Conservation (phyloP, 345 rosid genomes). For the Ceriops decandra region DNA sequence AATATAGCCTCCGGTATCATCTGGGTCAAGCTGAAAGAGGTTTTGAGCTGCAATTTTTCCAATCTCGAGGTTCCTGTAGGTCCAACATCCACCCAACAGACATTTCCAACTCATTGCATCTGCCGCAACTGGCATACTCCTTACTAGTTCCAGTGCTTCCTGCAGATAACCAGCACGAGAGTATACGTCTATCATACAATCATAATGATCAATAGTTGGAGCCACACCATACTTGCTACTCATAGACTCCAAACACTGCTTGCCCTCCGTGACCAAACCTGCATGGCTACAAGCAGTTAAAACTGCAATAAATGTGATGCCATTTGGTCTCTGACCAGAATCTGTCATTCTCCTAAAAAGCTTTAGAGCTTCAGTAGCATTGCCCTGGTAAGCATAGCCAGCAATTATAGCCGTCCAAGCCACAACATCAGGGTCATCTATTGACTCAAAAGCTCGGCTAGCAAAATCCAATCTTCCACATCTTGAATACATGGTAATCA, state of each 20-base stretch:
- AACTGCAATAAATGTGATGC: constrained; percentile 59
- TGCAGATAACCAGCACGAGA: constrained; percentile 59
- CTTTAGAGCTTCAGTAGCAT: constrained; percentile 55
- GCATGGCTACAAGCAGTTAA: constrained; percentile 79
- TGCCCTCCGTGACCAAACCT: constrained; percentile 52
- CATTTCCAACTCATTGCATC: constrained; percentile 78
- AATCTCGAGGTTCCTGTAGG: constrained; percentile 52
- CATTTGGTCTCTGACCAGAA: constrained; percentile 51
- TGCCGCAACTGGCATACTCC: constrained; percentile 54
- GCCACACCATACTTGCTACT: constrained; percentile 37
- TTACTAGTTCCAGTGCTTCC: constrained; percentile 50
- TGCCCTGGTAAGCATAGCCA: constrained; percentile 68
- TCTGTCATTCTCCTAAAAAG: constrained; percentile 53
- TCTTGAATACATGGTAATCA: constrained; percentile 64
- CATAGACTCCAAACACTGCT: constrained; percentile 47
- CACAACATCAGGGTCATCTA: constrained; percentile 56
- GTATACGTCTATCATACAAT: constrained; percentile 61
- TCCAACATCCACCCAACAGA: constrained; percentile 73
- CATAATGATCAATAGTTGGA: constrained; percentile 66
- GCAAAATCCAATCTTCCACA: constrained; percentile 67
- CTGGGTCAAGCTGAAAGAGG: constrained; percentile 50
- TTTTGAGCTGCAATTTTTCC: constrained; percentile 61
- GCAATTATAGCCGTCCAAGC: constrained; percentile 76
- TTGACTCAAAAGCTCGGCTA: constrained; percentile 45
- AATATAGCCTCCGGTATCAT: constrained; percentile 62